These are phyloP conservation scores for Tetracentron sinense DNA, from an alignment of 164 flowering plant species.

Conservation along the genomic window DNA sequence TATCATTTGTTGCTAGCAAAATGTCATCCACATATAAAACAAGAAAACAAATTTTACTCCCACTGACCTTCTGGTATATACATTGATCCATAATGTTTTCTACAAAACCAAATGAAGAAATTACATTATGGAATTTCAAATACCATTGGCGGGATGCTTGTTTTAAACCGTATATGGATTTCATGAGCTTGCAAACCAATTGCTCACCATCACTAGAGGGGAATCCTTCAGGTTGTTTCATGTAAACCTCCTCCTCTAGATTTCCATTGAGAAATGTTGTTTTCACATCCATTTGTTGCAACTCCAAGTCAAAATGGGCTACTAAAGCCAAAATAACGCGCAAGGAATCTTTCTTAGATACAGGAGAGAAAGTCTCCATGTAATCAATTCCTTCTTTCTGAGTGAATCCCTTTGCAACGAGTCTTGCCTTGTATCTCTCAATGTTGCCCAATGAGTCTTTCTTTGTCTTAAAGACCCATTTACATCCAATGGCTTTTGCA, in stretches of 20 bases:
- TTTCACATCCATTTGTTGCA: constrained; percentile 23
- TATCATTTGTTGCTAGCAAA: constrained; percentile 18
- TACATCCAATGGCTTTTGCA: constrained; percentile 12
- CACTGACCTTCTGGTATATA: constrained; percentile 19
- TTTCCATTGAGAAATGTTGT: constrained; percentile 13
- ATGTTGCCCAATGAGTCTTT: constrained; percentile 14
- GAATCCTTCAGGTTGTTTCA: constrained; percentile 17
- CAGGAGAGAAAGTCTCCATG: constrained; percentile 15
- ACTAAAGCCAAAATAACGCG: constrained; percentile 10
- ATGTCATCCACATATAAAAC: constrained; percentile 21
- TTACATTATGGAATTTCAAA: constrained; percentile 17
- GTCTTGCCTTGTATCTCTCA: constrained; percentile 15
- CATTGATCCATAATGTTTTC: constrained; percentile 22
- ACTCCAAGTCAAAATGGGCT: constrained; percentile 16
- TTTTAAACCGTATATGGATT: constrained; percentile 21
- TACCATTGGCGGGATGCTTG: constrained; percentile 30
- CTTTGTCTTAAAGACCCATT: constrained; percentile 12
- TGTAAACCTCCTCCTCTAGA: constrained; percentile 15
- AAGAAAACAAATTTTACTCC: constrained; percentile 17
- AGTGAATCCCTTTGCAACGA: constrained; percentile 13
- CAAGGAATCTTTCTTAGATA: constrained; percentile 17
- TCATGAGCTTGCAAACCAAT: constrained; percentile 20
- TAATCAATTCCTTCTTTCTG: constrained; percentile 21
- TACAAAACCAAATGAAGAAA: constrained; percentile 16
- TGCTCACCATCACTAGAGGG: constrained; percentile 7